These are phyloP conservation scores for Myrica gale DNA, from an alignment of 306 rosid genomes.

Conservation along the genomic window DNA sequence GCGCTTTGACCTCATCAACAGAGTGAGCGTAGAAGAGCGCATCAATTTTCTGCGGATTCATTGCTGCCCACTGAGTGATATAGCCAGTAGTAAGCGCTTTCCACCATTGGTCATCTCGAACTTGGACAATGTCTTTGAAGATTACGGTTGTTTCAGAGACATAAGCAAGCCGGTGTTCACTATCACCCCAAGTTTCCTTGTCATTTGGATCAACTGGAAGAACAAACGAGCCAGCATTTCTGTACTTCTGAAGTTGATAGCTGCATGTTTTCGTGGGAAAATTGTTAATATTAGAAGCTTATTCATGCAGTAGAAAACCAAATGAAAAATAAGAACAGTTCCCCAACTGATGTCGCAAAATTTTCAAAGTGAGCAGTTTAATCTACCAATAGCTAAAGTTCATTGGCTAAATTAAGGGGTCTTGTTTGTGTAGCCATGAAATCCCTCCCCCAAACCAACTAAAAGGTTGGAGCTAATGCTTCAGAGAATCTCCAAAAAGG, in stretches of 20 bases:
- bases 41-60: slow-evolving; percentile 87
- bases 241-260: slow-evolving; percentile 90
- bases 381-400: too few species aligned
- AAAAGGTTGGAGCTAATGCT: slow-evolving; percentile 19
- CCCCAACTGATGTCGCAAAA: too few species aligned
- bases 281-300: neutral
- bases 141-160: slow-evolving; percentile 97
- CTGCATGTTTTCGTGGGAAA: slow-evolving; percentile 38
- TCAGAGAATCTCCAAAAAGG: slow-evolving; percentile 18
- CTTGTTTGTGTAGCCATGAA: too few species aligned
- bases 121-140: slow-evolving; percentile 88
- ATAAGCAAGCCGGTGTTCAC: slow-evolving; percentile 94
- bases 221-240: slow-evolving; percentile 86
- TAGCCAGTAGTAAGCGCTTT: slow-evolving; percentile 87
- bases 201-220: slow-evolving; percentile 81
- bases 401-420: too few species aligned
- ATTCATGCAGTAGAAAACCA: neutral
- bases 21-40: slow-evolving; percentile 92
- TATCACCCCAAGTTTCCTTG: slow-evolving; percentile 98
- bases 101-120: slow-evolving; percentile 99
- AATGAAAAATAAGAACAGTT: too few species aligned
- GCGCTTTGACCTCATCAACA: slow-evolving; percentile 65
- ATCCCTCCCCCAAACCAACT: neutral
- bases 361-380: too few species aligned
- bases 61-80: slow-evolving; percentile 92